Evolutionary conservation across 345 rosid genomes (phyloP), one percentile per base, ranked within the genome.

Genomic region (Stellera chamaejasme): DNA sequence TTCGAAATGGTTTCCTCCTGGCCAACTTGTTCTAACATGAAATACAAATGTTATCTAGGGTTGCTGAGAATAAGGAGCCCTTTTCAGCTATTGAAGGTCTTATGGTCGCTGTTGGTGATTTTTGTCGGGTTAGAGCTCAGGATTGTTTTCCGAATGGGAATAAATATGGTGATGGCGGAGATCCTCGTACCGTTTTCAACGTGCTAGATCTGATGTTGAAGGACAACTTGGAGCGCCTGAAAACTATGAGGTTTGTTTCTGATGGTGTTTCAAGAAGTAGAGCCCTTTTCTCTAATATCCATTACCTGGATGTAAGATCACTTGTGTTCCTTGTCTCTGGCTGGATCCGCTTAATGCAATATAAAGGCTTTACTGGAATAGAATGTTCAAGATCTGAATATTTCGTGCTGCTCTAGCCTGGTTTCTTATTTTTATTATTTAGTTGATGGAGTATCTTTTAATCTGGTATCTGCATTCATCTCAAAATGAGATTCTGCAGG

Each of bases 221-320:
- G 71, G 79, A 68, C 46, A 81, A 76, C 60, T 72, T 88, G 75
- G 90, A 85, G 59, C 84, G 88, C 36, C 66, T 88, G 54, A 73
- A 81, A 65, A 70, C 72, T 1, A 68, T 82, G 82, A 83, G 94
- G 90, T 82, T 16, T 54, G 75, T 46, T 19, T 67, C 60, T 61
- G 14, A 4, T 32, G 39, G 39, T 14, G 15, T 48, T 3, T 26
- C 26, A 5, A 23, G 54, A 26, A 50, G 13, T 25, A 13, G 13
- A 23, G 13, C 5, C 7, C 6, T 27, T 11, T 23, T 50, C 27
- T 23, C 54, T 50, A 10, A 5, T 50, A 27, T 32, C 3, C 39
- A 32, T 32, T 32, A 32, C 39, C 2, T 8, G 5, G 3, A 4
- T 32, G 39, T 32, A 32, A 32, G 39, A 32, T 5, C 5, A 5